These are phyloP conservation scores for Eucalyptus fibrosa DNA, from an alignment of 345 rosid species.

Conservation along the genomic window DNA sequence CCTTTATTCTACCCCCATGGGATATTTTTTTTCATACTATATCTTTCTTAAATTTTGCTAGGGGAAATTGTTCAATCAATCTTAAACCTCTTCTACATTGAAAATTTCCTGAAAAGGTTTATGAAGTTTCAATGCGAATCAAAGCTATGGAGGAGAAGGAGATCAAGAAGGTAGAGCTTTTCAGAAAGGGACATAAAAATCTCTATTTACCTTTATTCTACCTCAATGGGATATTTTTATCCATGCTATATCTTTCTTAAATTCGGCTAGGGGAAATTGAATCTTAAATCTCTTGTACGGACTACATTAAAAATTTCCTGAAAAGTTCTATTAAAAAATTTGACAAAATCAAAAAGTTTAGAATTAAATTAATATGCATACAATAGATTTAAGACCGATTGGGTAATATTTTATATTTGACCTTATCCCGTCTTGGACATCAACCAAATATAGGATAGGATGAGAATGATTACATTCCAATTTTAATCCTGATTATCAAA, in stretches of 20 bases:
- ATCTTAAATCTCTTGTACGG: too few relatives aligned
- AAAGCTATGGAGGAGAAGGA: too few relatives aligned
- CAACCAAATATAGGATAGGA: neutral
- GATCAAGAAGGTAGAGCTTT: too few relatives aligned
- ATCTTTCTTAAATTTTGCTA: neutral
- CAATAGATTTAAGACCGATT: too few relatives aligned
- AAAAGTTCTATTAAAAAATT: neutral
- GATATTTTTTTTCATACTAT: neutral
- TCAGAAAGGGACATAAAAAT: too few relatives aligned
- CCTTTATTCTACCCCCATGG: neutral
- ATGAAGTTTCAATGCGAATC: too few relatives aligned
- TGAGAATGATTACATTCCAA: neutral
- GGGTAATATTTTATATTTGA: neutral
- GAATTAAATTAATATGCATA: neutral
- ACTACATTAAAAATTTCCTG: neutral
- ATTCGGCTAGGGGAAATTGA: neutral
- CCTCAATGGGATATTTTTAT: neutral
- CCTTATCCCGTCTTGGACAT: neutral
- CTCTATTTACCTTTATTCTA: neutral
- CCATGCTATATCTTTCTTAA: neutral
- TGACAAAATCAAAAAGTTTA: neutral
- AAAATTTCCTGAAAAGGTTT: too few relatives aligned
- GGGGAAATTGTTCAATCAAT: neutral
- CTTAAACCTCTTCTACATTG: neutral
- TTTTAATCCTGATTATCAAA: neutral